Conservation (phyloP, 2,329 filamentous ascomycete genomes). For the Fusarium subglutinans region DNA sequence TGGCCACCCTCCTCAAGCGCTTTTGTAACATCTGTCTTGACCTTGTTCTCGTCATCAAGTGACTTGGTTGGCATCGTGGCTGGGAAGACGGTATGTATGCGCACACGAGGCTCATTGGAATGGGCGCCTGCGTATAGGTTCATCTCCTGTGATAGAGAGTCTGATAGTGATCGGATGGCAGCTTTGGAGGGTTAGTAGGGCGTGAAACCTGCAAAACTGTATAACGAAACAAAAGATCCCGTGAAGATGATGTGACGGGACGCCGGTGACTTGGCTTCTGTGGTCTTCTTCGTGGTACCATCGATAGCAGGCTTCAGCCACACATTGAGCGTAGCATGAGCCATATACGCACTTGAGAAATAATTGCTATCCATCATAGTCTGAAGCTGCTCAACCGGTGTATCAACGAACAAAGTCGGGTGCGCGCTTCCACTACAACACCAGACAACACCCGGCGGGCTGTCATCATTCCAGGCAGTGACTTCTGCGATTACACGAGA, state of each 20-base stretch:
- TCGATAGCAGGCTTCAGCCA: slow-evolving; percentile 17
- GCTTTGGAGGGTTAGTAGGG: slow-evolving; percentile 27
- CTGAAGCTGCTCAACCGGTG: slow-evolving; percentile 25
- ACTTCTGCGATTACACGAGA: slow-evolving; percentile 14
- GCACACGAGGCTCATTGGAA: slow-evolving; percentile 3
- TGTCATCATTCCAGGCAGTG: slow-evolving; percentile 14
- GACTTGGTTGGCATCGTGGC: slow-evolving; percentile 32
- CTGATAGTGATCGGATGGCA: slow-evolving; percentile 22
- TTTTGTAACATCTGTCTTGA: slow-evolving; percentile 31
- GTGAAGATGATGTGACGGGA: slow-evolving; percentile 29
- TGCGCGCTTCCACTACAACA: slow-evolving; percentile 32
- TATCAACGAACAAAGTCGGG: slow-evolving; percentile 29
- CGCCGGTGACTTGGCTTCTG: background rate
- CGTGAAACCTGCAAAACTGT: slow-evolving; percentile 27
- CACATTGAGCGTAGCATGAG: slow-evolving; percentile 23
- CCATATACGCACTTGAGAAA: slow-evolving; percentile 33
- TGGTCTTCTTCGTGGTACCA: background rate
- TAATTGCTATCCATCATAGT: slow-evolving; percentile 37
- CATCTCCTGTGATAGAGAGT: slow-evolving; percentile 32
- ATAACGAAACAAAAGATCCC: slow-evolving; percentile 27
- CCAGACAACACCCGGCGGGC: slow-evolving; percentile 14
- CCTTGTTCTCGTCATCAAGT: slow-evolving; percentile 18
- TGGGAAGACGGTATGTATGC: slow-evolving; percentile 27
- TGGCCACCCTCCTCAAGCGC: slow-evolving; percentile 28
- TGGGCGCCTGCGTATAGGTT: slow-evolving; percentile 27